Percentiles rank a stretch among this genome's conserved stretches.
Conservation (phyloP, 352 stramenopile species). For the Peronospora destructor region DNA sequence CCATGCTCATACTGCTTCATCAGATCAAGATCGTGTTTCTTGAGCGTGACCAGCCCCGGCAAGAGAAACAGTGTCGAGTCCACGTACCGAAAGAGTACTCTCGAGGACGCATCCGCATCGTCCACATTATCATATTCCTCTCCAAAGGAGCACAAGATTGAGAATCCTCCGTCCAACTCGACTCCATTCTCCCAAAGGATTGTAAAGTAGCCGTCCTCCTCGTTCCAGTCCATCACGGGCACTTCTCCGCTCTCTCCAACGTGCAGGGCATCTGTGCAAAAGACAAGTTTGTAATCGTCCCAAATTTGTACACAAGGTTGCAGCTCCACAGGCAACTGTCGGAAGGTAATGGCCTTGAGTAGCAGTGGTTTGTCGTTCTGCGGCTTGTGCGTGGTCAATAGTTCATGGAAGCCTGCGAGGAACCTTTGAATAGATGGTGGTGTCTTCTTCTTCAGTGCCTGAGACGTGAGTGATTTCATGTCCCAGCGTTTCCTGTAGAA, state of each 20-base stretch:
- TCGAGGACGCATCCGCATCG: conserved; percentile 49
- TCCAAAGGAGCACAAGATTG: conserved; percentile 77
- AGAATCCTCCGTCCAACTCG: conserved; percentile 73
- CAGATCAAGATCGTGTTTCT: conserved; percentile 67
- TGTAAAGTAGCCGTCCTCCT: conserved; percentile 70
- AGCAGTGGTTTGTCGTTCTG: conserved; percentile 59
- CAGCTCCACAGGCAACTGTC: conserved; percentile 59
- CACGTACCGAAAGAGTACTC: conserved; percentile 70
- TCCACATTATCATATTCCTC: conserved; percentile 64
- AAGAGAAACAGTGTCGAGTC: conserved; percentile 76
- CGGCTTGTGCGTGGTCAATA: conserved; percentile 46
- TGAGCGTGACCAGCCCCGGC: conserved; percentile 61
- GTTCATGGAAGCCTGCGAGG: conserved; percentile 52
- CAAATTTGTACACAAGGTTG: conserved; percentile 80
- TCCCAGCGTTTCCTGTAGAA: conserved; percentile 86
- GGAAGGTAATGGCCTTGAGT: conserved; percentile 73
- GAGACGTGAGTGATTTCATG: conserved; percentile 59
- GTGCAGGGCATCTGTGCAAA: conserved; percentile 41
- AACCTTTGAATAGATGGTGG: conserved; percentile 74
- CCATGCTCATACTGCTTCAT: conserved; percentile 83
- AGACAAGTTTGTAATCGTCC: conserved; percentile 70
- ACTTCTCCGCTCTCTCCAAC: conserved; percentile 13
- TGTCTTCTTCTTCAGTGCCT: conserved; percentile 57
- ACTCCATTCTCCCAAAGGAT: conserved; percentile 77
- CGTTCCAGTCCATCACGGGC: conserved; percentile 72